These are phyloP conservation scores for Mediolabrus comicus DNA, from an alignment of 108 stramenopile genomes.

Conservation along the genomic window DNA sequence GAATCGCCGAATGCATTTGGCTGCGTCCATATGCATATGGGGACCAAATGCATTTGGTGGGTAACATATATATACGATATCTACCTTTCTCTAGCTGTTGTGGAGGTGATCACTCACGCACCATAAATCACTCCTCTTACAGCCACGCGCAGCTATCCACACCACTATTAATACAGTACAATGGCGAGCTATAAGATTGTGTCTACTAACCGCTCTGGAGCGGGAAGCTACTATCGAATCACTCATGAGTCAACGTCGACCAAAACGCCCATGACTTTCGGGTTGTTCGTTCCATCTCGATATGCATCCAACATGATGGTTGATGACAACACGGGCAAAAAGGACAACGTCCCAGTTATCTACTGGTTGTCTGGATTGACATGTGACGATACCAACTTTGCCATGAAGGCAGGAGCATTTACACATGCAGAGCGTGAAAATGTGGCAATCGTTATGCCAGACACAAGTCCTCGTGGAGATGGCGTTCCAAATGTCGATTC, in stretches of 20 bases:
- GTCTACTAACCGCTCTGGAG: slow-evolving; percentile 59
- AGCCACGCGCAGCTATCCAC: no score
- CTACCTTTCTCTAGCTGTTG: no score
- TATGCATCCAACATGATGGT: slow-evolving; percentile 15
- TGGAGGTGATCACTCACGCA: no score
- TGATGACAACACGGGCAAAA: slow-evolving; percentile 9
- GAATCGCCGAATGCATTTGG: no score
- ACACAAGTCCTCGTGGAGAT: slow-evolving; percentile 94
- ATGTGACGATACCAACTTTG: slow-evolving; percentile 93
- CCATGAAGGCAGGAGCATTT: slow-evolving; percentile 89
- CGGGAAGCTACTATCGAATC: slow-evolving; percentile 75
- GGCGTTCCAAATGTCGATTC: slow-evolving; percentile 76
- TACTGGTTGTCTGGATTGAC: slow-evolving; percentile 94
- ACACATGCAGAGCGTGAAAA: slow-evolving; percentile 68
- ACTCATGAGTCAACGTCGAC: slow-evolving; percentile 70
- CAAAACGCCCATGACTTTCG: slow-evolving; percentile 70
- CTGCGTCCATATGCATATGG: no score
- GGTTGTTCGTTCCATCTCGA: slow-evolving; percentile 61
- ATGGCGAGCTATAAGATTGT: slow-evolving; percentile 40
- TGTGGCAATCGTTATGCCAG: slow-evolving; percentile 93
- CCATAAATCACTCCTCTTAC: no score
- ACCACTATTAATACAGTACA: no score
- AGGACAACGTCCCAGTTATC: slow-evolving; percentile 58
- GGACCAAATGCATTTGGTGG: no score
- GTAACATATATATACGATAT: no score